phyloP scores from a whole-genome alignment of 768 basidiomycete genomes.

The Kwoniella dejecticola region DNA sequence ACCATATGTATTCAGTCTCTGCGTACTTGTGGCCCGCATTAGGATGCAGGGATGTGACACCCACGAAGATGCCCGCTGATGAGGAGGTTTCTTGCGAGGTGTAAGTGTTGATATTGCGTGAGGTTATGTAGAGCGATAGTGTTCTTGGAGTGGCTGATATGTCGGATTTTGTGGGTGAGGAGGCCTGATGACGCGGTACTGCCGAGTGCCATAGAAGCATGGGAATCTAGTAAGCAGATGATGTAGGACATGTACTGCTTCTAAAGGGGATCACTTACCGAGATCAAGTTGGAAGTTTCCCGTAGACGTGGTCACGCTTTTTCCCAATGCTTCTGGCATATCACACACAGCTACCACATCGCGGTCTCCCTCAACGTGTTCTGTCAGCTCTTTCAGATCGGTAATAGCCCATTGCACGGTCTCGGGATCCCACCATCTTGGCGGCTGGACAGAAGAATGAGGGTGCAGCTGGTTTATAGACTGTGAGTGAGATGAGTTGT shows the following conservation, averaged over 20 bases:
- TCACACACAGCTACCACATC: too few species aligned
- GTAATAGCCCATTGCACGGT: conserved; percentile 72
- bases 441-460: too few species aligned
- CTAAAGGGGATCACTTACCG: conserved; percentile 55
- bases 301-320: conserved; percentile 69
- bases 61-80: conserved; percentile 69
- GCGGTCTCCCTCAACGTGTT: conserved; percentile 64
- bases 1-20: conserved; percentile 73
- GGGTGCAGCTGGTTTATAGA: not conserved
- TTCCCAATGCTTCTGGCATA: conserved; percentile 59
- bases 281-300: conserved; percentile 74
- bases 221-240: too few species aligned
- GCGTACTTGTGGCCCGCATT: conserved; percentile 66
- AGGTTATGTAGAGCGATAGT: conserved; percentile 69
- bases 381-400: conserved; percentile 63
- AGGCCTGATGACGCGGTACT: conserved; percentile 19
- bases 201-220: not conserved
- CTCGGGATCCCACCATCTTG: conserved; percentile 7
- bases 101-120: conserved; percentile 64
- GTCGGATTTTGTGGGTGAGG: conserved; percentile 16
- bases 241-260: too few species aligned
- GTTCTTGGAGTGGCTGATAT: conserved; percentile 47
- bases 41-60: conserved; percentile 68
- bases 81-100: conserved; percentile 63
- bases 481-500: not conserved